phyloP scores from a whole-genome alignment of 768 basidiomycete species.

The Pleurotus tuoliensis region DNA sequence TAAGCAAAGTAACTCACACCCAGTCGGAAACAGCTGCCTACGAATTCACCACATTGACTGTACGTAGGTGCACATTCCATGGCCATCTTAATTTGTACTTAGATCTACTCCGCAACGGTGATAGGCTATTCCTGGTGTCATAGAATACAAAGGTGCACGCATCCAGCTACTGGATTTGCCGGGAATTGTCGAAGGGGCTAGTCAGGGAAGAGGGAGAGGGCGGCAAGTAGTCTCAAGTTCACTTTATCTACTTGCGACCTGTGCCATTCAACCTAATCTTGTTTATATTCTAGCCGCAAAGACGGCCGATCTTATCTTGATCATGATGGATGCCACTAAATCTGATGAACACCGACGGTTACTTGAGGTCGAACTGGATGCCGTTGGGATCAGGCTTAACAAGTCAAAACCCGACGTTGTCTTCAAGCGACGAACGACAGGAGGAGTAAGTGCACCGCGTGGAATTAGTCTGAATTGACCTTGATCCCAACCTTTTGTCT shows the following conservation, averaged over 20 bases:
- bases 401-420: constrained; percentile 88
- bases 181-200: constrained; percentile 93
- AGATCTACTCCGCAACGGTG: constrained; percentile 8
- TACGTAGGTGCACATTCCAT: constrained; percentile 25
- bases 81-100: not conserved
- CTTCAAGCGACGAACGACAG: constrained; percentile 90
- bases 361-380: constrained; percentile 91
- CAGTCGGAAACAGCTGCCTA: constrained; percentile 87
- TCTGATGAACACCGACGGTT: constrained; percentile 86
- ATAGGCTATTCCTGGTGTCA: constrained; percentile 94
- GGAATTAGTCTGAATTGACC: too few species aligned
- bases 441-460: constrained; percentile 59
- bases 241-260: constrained; percentile 14
- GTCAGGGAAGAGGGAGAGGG: constrained; percentile 87
- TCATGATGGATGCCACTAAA: constrained; percentile 93
- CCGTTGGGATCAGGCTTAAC: constrained; percentile 94
- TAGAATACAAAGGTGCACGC: constrained; percentile 88
- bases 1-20: constrained; percentile 91
- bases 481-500: too few species aligned
- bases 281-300: constrained; percentile 55
- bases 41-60: constrained; percentile 92
- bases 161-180: constrained; percentile 95
- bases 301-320: constrained; percentile 88
- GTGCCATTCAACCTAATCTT: not conserved
- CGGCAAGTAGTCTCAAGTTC: constrained; percentile 92